Percentiles rank a stretch among this genome's conserved stretches.
These are phyloP conservation scores for Citrullus mucosospermus DNA, from an alignment of 306 rosid genomes.

Conservation along the genomic window DNA sequence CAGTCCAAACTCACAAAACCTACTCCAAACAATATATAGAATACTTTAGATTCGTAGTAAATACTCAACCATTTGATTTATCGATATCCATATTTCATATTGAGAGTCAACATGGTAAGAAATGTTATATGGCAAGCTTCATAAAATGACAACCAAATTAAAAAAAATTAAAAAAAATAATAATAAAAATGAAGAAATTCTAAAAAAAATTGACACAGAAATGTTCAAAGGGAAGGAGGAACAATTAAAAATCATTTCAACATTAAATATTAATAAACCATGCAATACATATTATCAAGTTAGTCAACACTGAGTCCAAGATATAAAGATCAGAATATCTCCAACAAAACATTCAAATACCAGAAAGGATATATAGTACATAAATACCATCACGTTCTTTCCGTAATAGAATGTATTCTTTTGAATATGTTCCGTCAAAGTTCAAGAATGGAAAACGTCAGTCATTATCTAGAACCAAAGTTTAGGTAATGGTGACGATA, in stretches of 20 bases:
- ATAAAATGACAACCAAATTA: neutral
- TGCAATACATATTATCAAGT: neutral
- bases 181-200: neutral
- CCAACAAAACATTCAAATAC: neutral
- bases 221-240: neutral
- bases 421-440: neutral
- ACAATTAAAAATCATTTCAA: neutral
- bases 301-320: neutral
- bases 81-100: neutral
- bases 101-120: neutral
- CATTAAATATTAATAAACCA: neutral
- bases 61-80: neutral
- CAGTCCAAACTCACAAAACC: conserved; percentile 94
- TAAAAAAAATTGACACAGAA: neutral
- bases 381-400: neutral
- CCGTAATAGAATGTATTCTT: neutral
- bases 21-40: conserved; percentile 16
- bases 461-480: neutral
- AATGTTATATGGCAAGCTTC: neutral
- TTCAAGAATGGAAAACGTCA: neutral
- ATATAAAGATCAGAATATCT: neutral
- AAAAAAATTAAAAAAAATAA: neutral
- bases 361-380: neutral
- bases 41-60: neutral
- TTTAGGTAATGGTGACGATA: neutral